These are phyloP conservation scores for Monascus ruber DNA, from an alignment of 2,329 filamentous ascomycete genomes.

Conservation along the genomic window DNA sequence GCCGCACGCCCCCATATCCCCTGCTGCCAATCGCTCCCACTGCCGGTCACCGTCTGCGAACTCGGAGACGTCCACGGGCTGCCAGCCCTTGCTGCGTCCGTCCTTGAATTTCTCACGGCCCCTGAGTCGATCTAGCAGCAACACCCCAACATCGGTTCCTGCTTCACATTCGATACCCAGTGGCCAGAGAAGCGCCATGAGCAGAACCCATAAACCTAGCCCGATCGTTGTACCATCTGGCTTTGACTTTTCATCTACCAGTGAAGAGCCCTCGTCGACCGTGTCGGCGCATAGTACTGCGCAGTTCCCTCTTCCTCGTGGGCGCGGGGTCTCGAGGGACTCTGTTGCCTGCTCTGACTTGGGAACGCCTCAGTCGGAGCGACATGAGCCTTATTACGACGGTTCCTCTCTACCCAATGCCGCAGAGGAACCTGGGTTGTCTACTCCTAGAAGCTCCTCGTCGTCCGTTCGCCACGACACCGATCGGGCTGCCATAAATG, in stretches of 20 bases:
- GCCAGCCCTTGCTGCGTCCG: conserved; percentile 52
- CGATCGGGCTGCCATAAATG: conserved; percentile 12
- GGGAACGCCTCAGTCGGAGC: conserved; percentile 47
- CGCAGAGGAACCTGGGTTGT: not conserved
- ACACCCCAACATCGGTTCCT: conserved; percentile 22
- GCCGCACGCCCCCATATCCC: conserved; percentile 53
- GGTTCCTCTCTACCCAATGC: conserved; percentile 23
- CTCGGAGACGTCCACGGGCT: conserved; percentile 63
- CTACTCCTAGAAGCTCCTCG: too few relatives aligned
- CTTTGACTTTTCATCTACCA: conserved; percentile 10
- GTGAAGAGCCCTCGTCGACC: conserved; percentile 28
- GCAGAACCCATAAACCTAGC: conserved; percentile 12
- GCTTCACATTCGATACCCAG: conserved; percentile 18
- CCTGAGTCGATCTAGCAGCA: conserved; percentile 49
- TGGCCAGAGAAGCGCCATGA: conserved; percentile 4
- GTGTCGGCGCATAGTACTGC: conserved; percentile 75
- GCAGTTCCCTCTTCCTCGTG: conserved; percentile 72
- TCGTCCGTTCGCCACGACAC: conserved; percentile 2
- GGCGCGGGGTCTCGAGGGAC: conserved; percentile 62
- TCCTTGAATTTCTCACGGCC: conserved; percentile 92
- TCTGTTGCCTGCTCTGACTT: conserved; percentile 49
- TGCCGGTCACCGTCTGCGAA: conserved; percentile 72
- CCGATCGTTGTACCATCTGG: conserved; percentile 22
- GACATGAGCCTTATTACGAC: conserved; percentile 47
- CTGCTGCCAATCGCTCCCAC: conserved; percentile 45